These are phyloP conservation scores for Dactylella cylindrospora DNA, from an alignment of 2,329 filamentous ascomycete genomes.

Conservation along the genomic window DNA sequence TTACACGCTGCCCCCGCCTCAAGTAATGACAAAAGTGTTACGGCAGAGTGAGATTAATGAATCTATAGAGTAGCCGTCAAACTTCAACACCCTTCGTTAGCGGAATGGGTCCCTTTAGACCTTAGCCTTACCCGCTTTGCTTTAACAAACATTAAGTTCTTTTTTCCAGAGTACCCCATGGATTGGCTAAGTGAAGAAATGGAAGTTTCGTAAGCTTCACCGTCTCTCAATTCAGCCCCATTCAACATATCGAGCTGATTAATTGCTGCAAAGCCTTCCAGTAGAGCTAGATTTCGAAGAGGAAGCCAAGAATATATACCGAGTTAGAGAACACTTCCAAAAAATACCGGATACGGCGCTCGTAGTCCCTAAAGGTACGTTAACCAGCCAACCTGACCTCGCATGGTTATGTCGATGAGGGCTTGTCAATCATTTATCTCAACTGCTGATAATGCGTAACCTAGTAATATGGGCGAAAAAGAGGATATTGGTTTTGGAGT, in stretches of 20 bases:
- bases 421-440: not conserved
- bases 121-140: conserved; percentile 83
- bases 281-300: conserved; percentile 86
- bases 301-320: conserved; percentile 80
- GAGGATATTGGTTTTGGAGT: conserved; percentile 93
- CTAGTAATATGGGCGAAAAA: conserved; percentile 80
- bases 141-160: conserved; percentile 83
- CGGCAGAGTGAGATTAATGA: not conserved
- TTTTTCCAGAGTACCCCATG: conserved; percentile 96
- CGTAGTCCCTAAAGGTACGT: conserved; percentile 70
- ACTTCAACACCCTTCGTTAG: conserved; percentile 85
- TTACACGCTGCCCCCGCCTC: no score
- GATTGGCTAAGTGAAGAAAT: conserved; percentile 95
- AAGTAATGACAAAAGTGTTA: not conserved
- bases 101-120: conserved; percentile 87
- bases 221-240: not conserved
- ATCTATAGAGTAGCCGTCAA: conserved; percentile 75
- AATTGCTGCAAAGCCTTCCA: conserved; percentile 59
- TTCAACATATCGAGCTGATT: not conserved
- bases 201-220: conserved; percentile 64
- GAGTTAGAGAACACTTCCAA: conserved; percentile 78
- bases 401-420: not conserved
- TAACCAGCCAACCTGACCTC: not conserved
- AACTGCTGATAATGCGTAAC: conserved; percentile 37
- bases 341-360: conserved; percentile 73